Percentiles rank a stretch among this genome's conserved stretches.
These are phyloP conservation scores for Vanrija sp. DNA, from an alignment of 1,284 basidiomycete genomes.

Conservation along the genomic window DNA sequence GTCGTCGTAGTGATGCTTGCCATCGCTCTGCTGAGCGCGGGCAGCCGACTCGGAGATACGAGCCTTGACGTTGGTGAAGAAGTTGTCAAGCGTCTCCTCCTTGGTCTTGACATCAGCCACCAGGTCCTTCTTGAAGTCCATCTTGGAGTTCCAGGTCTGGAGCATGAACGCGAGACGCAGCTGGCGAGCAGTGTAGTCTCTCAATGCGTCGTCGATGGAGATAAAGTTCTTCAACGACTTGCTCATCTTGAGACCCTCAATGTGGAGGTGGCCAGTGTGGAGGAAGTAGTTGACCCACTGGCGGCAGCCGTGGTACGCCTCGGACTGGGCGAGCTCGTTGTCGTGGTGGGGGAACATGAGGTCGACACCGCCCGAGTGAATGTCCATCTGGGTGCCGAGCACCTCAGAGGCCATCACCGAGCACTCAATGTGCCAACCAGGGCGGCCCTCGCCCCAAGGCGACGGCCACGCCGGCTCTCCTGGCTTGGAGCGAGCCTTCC, in stretches of 20 bases:
- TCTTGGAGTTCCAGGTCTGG: slow-evolving; percentile 85
- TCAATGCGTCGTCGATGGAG: slow-evolving; percentile 93
- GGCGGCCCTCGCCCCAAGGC: slow-evolving; percentile 93
- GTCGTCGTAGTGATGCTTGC: slow-evolving; percentile 53
- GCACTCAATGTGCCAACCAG: slow-evolving; percentile 99
- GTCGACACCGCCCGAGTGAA: slow-evolving; percentile 96
- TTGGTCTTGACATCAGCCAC: slow-evolving; percentile 81
- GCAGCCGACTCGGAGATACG: slow-evolving; percentile 54
- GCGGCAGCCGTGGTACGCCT: slow-evolving; percentile 87
- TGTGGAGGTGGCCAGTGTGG: slow-evolving; percentile 97
- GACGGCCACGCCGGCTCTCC: slow-evolving; percentile 98
- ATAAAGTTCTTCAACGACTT: slow-evolving; percentile 99
- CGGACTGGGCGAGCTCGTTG: slow-evolving; percentile 96
- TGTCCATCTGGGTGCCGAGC: slow-evolving; percentile 90
- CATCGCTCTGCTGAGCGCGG: slow-evolving; percentile 40
- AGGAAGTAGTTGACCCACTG: slow-evolving; percentile 99
- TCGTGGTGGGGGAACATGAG: slow-evolving; percentile 99
- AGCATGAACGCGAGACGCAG: slow-evolving; percentile 90
- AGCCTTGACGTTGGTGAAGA: slow-evolving; percentile 84
- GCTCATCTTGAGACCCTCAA: slow-evolving; percentile 98
- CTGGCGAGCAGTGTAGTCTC: slow-evolving; percentile 80
- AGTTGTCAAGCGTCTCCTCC: slow-evolving; percentile 89
- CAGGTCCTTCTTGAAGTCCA: slow-evolving; percentile 89
- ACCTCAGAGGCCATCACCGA: slow-evolving; percentile 97
- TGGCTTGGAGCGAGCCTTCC: slow-evolving; percentile 89